Evolutionary conservation across 2,329 filamentous ascomycete species (phyloP).

Genomic region (Passalora sequoiae): DNA sequence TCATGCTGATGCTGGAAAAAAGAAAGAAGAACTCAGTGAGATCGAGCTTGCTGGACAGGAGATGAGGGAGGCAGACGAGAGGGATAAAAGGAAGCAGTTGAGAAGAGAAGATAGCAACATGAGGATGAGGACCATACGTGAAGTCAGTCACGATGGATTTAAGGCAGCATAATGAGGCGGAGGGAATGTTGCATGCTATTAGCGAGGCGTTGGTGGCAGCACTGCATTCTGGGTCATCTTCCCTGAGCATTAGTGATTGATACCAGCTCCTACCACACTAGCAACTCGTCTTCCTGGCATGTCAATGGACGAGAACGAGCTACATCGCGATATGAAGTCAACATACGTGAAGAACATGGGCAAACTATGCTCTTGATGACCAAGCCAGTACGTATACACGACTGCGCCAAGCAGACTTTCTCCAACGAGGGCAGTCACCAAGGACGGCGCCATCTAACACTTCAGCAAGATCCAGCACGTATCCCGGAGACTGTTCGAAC

Average conservation of each 20-base stretch:
- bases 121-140: constrained; percentile 9
- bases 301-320: too few species aligned
- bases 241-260: neutral
- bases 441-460: too few species aligned
- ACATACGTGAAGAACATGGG: too few species aligned
- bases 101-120: constrained; percentile 3
- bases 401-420: too few species aligned
- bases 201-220: constrained; percentile 11
- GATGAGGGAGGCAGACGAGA: constrained; percentile 33
- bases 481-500: too few species aligned
- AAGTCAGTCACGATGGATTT: constrained; percentile 9
- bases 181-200: neutral
- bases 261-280: too few species aligned
- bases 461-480: too few species aligned
- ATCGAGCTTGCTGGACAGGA: constrained; percentile 32
- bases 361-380: too few species aligned
- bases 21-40: constrained; percentile 28
- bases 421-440: too few species aligned
- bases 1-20: constrained; percentile 15
- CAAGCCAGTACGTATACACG: too few species aligned
- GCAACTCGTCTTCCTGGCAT: too few species aligned
- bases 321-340: too few species aligned
- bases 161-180: constrained; percentile 4
- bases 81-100: constrained; percentile 22
- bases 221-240: neutral